phyloP scores from a whole-genome alignment of 2,329 filamentous ascomycete species.

The Talaromyces amestolkiae region DNA sequence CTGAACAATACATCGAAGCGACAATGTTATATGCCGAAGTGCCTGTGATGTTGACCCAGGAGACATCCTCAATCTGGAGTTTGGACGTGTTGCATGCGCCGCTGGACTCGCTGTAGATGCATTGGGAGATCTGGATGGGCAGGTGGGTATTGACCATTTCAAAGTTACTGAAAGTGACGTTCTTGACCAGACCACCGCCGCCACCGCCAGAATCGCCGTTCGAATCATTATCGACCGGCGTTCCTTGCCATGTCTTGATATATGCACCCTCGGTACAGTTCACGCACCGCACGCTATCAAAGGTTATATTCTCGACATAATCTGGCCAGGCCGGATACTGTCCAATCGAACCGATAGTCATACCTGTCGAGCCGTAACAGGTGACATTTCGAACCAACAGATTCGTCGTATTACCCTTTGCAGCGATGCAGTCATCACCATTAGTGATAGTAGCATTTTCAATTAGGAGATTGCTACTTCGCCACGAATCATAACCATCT shows the following conservation, averaged over 20 bases:
- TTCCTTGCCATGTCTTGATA: conserved; percentile 30
- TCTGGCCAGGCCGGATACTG: conserved; percentile 38
- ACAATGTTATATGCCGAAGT: conserved; percentile 52
- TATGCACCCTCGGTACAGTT: conserved; percentile 26
- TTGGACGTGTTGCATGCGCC: conserved; percentile 21
- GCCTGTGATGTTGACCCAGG: conserved; percentile 52
- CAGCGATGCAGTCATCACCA: conserved; percentile 40
- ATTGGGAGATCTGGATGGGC: conserved; percentile 29
- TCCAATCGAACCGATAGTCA: conserved; percentile 42
- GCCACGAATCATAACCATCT: conserved; percentile 53
- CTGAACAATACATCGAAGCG: conserved; percentile 47
- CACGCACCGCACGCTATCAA: conserved; percentile 31
- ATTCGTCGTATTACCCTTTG: conserved; percentile 44
- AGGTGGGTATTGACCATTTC: conserved; percentile 25
- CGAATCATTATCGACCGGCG: conserved; percentile 20
- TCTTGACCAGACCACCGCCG: conserved; percentile 26
- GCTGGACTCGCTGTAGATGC: conserved; percentile 24
- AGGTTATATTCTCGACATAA: conserved; percentile 39
- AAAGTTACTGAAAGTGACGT: conserved; percentile 27
- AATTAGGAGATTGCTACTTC: conserved; percentile 48
- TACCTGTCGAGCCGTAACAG: conserved; percentile 38
- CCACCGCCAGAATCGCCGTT: conserved; percentile 28
- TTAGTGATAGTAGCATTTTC: conserved; percentile 46
- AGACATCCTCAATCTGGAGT: conserved; percentile 48
- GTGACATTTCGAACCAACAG: conserved; percentile 40